Base-by-base conservation (phyloP, 1,284 basidiomycete genomes). In the Melampsora americana region DNA sequence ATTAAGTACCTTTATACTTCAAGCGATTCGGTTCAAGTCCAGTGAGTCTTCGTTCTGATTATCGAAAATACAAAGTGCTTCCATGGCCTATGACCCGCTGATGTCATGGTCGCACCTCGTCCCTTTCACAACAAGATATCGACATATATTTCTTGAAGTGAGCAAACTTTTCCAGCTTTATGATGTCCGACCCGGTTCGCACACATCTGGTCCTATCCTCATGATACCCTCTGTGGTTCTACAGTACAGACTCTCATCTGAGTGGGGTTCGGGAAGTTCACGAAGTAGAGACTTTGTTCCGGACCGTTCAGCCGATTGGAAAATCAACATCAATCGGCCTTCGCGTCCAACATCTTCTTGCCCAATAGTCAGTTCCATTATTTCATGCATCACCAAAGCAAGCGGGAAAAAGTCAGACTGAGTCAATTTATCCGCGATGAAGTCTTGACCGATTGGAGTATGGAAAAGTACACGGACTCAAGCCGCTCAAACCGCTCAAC, bases 401-500 rank as follows among this genome's bases (percentile, higher is more conserved):
- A 42, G 11, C 39, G 39, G 11, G 11, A 42, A 42, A 42, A 42
- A 42, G 39, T 42, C 12, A 56, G 11, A 56, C n/a, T 56, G 53
- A 56, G 6, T 7, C 5, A 42, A 42, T 9, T 42, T 42, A 42
- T 42, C 39, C 6, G 11, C 6, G 1, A 56, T n/a, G 53, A 23
- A 56, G 53, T 35, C 39, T 56, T 56, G 53, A 28, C 20, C 20
- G 53, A 23, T 28, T 56, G 18, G 80, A 79, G n/a, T 80, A 73
- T 23, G 84, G 83, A 5, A 83, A 84, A 42, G 44, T 64, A 2
- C 77, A 77, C 5, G 80, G 81, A 0, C 69, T 84, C 70, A 80
- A 82, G 66, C 77, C 79, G 18, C 82, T 87, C 6, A 89, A 88
- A 79, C 87, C 87, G 0, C 81, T 88, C 35, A 89, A 88, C 79